These are phyloP conservation scores for Fusarium sacchari DNA, from an alignment of 2,329 filamentous ascomycete species.

Conservation along the genomic window DNA sequence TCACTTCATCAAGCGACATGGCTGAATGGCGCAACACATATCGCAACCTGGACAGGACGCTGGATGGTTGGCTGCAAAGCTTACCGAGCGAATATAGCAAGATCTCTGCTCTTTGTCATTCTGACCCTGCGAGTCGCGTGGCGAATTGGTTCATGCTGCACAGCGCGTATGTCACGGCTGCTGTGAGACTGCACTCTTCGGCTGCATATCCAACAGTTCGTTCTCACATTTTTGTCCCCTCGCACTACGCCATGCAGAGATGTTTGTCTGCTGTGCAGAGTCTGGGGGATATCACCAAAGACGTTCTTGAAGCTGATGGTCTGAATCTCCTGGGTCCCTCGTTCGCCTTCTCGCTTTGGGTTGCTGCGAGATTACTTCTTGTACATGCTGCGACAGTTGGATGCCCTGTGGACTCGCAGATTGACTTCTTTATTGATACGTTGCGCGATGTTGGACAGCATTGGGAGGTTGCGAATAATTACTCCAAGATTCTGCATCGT, in stretches of 20 bases:
- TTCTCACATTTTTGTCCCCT: constrained; percentile 55
- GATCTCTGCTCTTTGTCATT: constrained; percentile 58
- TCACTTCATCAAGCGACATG: constrained; percentile 52
- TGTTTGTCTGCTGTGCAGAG: constrained; percentile 57
- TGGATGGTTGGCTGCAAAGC: constrained; percentile 55
- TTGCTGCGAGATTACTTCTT: constrained; percentile 53
- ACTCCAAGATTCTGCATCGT: constrained; percentile 53
- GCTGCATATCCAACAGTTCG: constrained; percentile 55
- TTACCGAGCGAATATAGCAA: constrained; percentile 57
- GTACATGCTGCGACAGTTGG: constrained; percentile 55
- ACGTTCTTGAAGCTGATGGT: constrained; percentile 56
- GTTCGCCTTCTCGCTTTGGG: constrained; percentile 58
- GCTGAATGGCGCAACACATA: constrained; percentile 55
- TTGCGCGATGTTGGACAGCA: constrained; percentile 54
- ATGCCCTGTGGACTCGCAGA: constrained; percentile 50
- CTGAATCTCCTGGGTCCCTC: constrained; percentile 55
- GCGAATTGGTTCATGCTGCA: constrained; percentile 60
- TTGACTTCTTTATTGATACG: constrained; percentile 57
- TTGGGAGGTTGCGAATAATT: constrained; percentile 57
- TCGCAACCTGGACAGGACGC: constrained; percentile 50
- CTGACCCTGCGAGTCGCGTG: constrained; percentile 56
- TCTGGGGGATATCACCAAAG: constrained; percentile 54
- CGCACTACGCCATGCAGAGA: constrained; percentile 57
- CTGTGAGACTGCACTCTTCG: constrained; percentile 56
- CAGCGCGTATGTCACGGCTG: constrained; percentile 56